Evolutionary conservation across 208 protist species (phyloP), one percentile per base, ranked within the genome.

Genomic region (Trypanosoma boissoni): DNA sequence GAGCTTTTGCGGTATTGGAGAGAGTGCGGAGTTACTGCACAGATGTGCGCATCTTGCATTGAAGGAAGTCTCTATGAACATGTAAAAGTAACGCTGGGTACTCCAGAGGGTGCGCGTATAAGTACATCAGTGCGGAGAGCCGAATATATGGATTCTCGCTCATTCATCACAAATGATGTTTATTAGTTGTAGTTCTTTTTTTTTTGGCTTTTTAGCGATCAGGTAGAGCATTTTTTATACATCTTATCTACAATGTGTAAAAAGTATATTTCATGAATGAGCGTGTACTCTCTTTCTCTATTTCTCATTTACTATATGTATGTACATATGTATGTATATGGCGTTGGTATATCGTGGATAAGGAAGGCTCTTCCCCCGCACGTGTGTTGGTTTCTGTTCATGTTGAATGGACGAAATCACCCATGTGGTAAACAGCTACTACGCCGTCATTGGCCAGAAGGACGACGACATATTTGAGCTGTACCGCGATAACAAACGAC

Each of bases 381-480:
- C 21, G 9, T n/a, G 26, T 29, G 6, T 24, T 50, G 23, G 23
- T 50, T 6, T 50, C 44, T n/a, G 14, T 50, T 29, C 26, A 50
- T 31, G 21, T 50, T 50, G 9, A 26, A 62, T 64, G 61, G 72
- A 65, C n/a, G 81, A 88, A 0, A 75, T 92, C 1, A 76, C 80
- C 52, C 54, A 59, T 18, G 71, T 88, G 34, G 61, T 92, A 27
- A 74, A 78, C 16, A 74, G 78, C 55, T 92, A 88, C 70, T 82
- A 89, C 23, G 72, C 49, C n/a, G 74, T 84, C 7, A 68, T 92
- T 44, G 68, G 63, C 8, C 72, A 74, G 26, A 92, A 92, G 53
- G 86, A 92, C 55, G 68, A 78, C 10, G 86, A 92, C 54, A 88
- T 88, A 3, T 81, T 89, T 37, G 72, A 78, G 27, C 48, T 90